A percentile compares a stretch with the other conserved stretches of the same genome.
Evolutionary conservation across 176 grass and related monocot genomes (phyloP).

Genomic region (Lolium multiflorum): DNA sequence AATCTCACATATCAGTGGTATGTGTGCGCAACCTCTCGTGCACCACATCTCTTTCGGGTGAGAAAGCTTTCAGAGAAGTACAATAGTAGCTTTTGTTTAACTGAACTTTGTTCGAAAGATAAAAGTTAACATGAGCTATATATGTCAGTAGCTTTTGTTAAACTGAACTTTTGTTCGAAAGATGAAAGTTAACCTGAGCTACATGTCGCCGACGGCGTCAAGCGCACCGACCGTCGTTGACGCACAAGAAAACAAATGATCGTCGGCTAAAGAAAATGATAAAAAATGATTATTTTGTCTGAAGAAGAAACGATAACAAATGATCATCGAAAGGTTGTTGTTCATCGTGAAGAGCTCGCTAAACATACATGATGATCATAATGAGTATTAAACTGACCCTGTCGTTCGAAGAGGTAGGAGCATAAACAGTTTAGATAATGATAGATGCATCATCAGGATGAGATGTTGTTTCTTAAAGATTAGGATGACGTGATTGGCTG

Average conservation of each 20-base stretch:
- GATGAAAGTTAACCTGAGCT: not conserved
- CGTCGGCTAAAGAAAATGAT: not conserved
- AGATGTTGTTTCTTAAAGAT: not conserved
- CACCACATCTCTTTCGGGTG: too few species aligned
- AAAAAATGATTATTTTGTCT: too few species aligned
- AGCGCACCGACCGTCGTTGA: not conserved
- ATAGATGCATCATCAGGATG: not conserved
- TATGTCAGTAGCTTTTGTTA: not conserved
- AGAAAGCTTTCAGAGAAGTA: too few species aligned
- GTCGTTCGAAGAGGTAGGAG: not conserved
- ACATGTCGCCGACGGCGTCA: not conserved
- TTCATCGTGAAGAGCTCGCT: not conserved
- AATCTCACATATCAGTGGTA: too few species aligned
- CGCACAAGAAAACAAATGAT: not conserved
- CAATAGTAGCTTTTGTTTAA: not conserved
- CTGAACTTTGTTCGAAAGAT: not conserved
- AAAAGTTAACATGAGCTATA: not conserved
- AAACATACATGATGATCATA: not conserved
- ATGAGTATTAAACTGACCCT: not conserved
- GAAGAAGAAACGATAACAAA: too few species aligned
- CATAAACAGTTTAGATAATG: not conserved
- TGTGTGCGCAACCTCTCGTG: too few species aligned
- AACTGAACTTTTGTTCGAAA: not conserved
- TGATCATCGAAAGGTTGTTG: not conserved
- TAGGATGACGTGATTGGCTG: conserved; percentile 2